Evolutionary conservation across 805 yeast species (phyloP).

Genomic region (Yamadazyma phyllophila): DNA sequence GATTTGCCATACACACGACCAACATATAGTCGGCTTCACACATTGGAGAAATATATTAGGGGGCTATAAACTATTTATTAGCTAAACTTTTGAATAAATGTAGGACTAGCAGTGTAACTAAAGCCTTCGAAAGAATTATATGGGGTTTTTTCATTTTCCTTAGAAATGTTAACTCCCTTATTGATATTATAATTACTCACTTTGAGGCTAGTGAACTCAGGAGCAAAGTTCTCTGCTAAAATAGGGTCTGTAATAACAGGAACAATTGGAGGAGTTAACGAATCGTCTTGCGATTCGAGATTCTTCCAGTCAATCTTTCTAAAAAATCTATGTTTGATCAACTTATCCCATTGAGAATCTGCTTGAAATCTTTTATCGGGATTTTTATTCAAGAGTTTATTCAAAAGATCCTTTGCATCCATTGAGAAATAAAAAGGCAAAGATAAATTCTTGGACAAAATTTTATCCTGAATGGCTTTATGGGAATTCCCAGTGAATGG

Average conservation of each 20-base stretch:
- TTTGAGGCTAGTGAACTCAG: conserved; percentile 42
- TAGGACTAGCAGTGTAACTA: conserved; percentile 33
- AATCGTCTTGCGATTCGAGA: conserved; percentile 25
- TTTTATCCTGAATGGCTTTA: conserved; percentile 39
- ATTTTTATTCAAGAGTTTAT: conserved; percentile 36
- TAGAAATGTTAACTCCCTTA: conserved; percentile 12
- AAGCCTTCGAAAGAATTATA: conserved; percentile 24
- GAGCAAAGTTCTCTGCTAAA: conserved; percentile 44
- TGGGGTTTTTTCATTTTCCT: not conserved
- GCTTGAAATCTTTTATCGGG: conserved; percentile 37
- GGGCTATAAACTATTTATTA: not conserved
- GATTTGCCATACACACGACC: not conserved
- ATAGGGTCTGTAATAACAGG: conserved; percentile 45
- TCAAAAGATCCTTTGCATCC: conserved; percentile 43
- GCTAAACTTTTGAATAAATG: conserved; percentile 23
- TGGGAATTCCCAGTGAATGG: conserved; percentile 44
- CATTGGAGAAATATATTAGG: not conserved
- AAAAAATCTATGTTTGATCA: conserved; percentile 39
- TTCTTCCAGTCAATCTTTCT: conserved; percentile 37
- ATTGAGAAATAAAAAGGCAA: conserved; percentile 39
- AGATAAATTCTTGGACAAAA: conserved; percentile 31
- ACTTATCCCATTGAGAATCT: conserved; percentile 31
- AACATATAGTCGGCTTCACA: not conserved
- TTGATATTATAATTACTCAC: conserved; percentile 31
- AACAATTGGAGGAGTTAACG: conserved; percentile 36